These are phyloP conservation scores for Lithospermum erythrorhizon DNA, from an alignment of 257 asterid species.

Conservation along the genomic window DNA sequence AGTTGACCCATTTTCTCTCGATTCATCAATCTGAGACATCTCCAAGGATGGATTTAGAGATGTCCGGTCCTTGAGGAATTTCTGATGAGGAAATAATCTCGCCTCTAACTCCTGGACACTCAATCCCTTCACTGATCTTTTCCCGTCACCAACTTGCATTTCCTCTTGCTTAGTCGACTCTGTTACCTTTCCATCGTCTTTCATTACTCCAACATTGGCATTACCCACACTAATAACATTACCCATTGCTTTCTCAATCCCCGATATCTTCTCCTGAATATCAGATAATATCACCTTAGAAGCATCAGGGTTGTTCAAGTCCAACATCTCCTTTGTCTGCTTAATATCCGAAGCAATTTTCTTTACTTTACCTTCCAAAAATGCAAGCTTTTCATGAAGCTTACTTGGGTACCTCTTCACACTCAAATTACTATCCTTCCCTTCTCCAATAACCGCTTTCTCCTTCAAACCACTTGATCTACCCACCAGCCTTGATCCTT, in stretches of 20 bases:
- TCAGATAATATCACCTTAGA: conserved; percentile 52
- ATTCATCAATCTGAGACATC: conserved; percentile 9
- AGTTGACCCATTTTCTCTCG: conserved; percentile 16
- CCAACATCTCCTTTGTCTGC: conserved; percentile 65
- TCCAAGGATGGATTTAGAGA: conserved; percentile 25
- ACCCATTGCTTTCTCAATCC: conserved; percentile 70
- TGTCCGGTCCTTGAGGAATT: conserved; percentile 51
- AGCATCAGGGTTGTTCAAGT: conserved; percentile 50
- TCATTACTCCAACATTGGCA: conserved; percentile 11
- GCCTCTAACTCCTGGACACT: conserved; percentile 52
- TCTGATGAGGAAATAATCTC: conserved; percentile 67
- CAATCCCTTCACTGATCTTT: conserved; percentile 39
- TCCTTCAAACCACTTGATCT: conserved; percentile 22
- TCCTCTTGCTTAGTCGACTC: conserved; percentile 13
- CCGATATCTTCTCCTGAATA: conserved; percentile 64
- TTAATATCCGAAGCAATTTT: conserved; percentile 70
- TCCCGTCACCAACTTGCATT: conserved; percentile 17
- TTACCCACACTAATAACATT: conserved; percentile 30
- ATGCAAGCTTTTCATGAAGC: conserved; percentile 69
- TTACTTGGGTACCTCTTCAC: conserved; percentile 43
- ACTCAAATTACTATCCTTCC: conserved; percentile 7
- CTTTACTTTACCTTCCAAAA: conserved; percentile 74
- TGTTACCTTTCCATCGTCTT: conserved; percentile 6
- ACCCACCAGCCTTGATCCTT: conserved; percentile 24
- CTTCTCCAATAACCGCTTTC: conserved; percentile 21